Conservation (phyloP, 495 filamentous ascomycete genomes). For the Aspergillus biplanus region DNA sequence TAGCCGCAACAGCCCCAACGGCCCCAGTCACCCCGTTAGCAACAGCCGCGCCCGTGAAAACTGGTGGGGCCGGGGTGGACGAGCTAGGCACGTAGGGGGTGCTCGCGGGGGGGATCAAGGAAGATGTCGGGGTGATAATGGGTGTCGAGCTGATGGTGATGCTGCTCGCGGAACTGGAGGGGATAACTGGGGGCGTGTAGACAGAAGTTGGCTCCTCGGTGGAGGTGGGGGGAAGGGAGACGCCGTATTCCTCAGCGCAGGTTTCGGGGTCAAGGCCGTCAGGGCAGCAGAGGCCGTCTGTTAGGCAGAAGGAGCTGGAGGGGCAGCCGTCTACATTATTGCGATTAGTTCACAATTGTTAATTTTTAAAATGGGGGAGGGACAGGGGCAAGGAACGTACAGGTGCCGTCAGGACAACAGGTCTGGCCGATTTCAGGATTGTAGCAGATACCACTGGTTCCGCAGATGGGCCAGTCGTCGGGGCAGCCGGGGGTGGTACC, state of each 20-base stretch:
- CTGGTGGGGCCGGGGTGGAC: not conserved
- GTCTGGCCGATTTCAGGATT: constrained; percentile 18
- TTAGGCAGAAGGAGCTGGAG: constrained; percentile 21
- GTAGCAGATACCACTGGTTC: constrained; percentile 23
- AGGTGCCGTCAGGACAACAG: constrained; percentile 24
- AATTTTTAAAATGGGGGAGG: not conserved
- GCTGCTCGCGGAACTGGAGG: constrained; percentile 16
- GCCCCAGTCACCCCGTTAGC: too few relatives aligned
- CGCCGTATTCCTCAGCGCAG: constrained; percentile 19
- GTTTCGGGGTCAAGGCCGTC: constrained; percentile 16
- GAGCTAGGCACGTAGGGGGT: not conserved
- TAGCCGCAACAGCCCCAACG: too few relatives aligned
- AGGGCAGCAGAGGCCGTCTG: constrained; percentile 22
- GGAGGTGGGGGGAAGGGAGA: constrained; percentile 12
- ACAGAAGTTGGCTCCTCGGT: not conserved
- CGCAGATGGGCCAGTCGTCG: constrained; percentile 16
- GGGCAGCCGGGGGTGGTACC: constrained; percentile 23
- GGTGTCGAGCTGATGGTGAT: constrained; percentile 18
- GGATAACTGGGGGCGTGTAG: not conserved
- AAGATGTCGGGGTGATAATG: constrained; percentile 12
- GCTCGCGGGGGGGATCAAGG: not conserved
- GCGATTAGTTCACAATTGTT: not conserved
- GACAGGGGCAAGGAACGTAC: constrained; percentile 11
- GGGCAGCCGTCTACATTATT: constrained; percentile 21
- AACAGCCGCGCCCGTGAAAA: not conserved